Percentiles rank a stretch among this genome's conserved stretches.
Evolutionary conservation across 2,329 filamentous ascomycete genomes (phyloP).

Genomic region (Huntiella bhutanensis): DNA sequence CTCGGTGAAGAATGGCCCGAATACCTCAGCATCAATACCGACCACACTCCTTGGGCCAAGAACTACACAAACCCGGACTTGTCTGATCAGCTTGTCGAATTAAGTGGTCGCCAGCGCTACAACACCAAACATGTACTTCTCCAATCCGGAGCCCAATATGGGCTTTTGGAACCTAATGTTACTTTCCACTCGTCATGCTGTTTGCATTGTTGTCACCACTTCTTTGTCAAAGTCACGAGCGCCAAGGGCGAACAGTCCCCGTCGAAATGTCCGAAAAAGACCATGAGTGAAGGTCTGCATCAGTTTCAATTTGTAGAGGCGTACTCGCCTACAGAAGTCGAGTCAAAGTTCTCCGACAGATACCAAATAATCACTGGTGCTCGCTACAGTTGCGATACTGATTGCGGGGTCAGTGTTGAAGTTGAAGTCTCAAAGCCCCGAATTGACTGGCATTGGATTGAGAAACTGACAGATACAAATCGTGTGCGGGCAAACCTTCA

Average conservation of each 20-base stretch:
- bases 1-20: constrained; percentile 12
- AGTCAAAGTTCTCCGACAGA: constrained; percentile 4
- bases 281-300: constrained; percentile 10
- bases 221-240: constrained; percentile 4
- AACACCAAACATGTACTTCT: constrained; percentile 11
- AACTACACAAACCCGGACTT: constrained; percentile 1
- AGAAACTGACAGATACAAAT: constrained; percentile 26
- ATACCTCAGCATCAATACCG: constrained; percentile 7
- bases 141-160: constrained; percentile 9
- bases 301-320: constrained; percentile 7
- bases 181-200: constrained; percentile 9
- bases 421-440: constrained; percentile 32
- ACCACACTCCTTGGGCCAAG: constrained; percentile 5
- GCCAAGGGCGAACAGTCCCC: constrained; percentile 8
- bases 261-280: constrained; percentile 9
- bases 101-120: constrained; percentile 6
- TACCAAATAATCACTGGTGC: constrained; percentile 11
- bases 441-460: constrained; percentile 24
- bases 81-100: constrained; percentile 5
- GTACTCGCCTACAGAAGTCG: constrained; percentile 6
- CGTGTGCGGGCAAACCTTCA: constrained; percentile 24
- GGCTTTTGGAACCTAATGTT: neutral
- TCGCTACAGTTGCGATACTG: constrained; percentile 9
- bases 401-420: constrained; percentile 11
- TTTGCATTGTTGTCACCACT: constrained; percentile 11